Conservation (phyloP, 176 grass and related monocot species). For the Tillandsia leiboldiana region DNA sequence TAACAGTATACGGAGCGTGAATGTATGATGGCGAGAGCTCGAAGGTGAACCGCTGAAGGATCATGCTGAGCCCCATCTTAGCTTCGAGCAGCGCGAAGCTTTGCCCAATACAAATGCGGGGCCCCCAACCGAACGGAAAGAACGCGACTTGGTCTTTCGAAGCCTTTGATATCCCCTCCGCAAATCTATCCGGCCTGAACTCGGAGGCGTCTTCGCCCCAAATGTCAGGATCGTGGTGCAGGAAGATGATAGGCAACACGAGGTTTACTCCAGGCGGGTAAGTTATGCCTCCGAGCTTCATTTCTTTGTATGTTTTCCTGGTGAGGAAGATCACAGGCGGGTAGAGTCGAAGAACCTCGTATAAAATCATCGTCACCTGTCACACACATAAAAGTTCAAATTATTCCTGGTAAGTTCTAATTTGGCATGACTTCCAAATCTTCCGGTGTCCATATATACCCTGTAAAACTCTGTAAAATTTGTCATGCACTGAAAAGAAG, state of each 20-base stretch:
- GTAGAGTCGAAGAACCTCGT: constrained; percentile 65
- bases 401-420: background rate
- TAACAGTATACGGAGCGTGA: constrained; percentile 26
- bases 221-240: constrained; percentile 47
- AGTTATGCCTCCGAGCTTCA: constrained; percentile 39
- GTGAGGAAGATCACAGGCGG: constrained; percentile 25
- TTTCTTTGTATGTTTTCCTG: constrained; percentile 23
- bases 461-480: no score
- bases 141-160: constrained; percentile 28
- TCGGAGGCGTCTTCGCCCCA: constrained; percentile 47
- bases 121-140: constrained; percentile 48
- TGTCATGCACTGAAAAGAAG: background rate
- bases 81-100: constrained; percentile 62
- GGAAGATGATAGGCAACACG: constrained; percentile 10
- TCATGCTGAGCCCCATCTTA: constrained; percentile 45
- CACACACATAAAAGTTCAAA: background rate
- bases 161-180: constrained; percentile 44
- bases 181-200: constrained; percentile 58
- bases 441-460: no score
- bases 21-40: constrained; percentile 50
- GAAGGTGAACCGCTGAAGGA: constrained; percentile 51
- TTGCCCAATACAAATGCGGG: constrained; percentile 39
- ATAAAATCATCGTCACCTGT: constrained; percentile 63
- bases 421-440: background rate
- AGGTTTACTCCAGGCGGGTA: constrained; percentile 41